These are phyloP conservation scores for Boletus rubropictus DNA, from an alignment of 768 basidiomycete species.

Conservation along the genomic window DNA sequence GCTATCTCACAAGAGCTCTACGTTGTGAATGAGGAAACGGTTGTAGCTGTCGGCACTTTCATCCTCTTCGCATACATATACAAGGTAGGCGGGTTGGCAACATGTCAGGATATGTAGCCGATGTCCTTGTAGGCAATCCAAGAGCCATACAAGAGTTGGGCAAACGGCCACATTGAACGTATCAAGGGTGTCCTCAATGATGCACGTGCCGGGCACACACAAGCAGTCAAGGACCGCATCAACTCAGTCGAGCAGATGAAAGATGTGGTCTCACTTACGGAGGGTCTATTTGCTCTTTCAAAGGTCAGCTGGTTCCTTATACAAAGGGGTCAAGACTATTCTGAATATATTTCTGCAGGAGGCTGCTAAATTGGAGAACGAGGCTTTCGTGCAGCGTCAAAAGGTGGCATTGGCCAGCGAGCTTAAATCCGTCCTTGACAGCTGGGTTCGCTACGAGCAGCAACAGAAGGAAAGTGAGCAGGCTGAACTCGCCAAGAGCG, in stretches of 20 bases:
- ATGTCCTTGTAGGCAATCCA: constrained; percentile 51
- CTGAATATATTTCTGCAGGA: constrained; percentile 45
- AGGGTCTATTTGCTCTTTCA: constrained; percentile 86
- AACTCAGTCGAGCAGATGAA: constrained; percentile 88
- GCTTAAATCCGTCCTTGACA: constrained; percentile 91
- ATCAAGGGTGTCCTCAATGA: constrained; percentile 76
- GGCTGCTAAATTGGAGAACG: constrained; percentile 84
- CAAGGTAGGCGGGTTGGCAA: constrained; percentile 46
- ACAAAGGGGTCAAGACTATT: not conserved
- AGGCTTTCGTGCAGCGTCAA: constrained; percentile 87
- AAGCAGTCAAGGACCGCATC: constrained; percentile 91
- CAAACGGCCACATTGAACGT: constrained; percentile 77
- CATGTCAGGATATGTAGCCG: not conserved
- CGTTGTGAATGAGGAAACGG: constrained; percentile 94
- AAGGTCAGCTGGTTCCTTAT: constrained; percentile 48
- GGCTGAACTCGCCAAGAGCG: constrained; percentile 78
- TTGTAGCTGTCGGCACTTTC: constrained; percentile 78
- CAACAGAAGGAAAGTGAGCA: constrained; percentile 96
- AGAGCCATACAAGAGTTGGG: constrained; percentile 91
- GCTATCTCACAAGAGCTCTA: constrained; percentile 97
- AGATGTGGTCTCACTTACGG: constrained; percentile 88
- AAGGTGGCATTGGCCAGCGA: constrained; percentile 81
- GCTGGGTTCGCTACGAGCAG: constrained; percentile 97
- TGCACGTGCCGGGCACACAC: constrained; percentile 85
- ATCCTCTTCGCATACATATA: constrained; percentile 80